Evolutionary conservation across 768 basidiomycete species (phyloP).

Genomic region (Naganishia vishniacii): DNA sequence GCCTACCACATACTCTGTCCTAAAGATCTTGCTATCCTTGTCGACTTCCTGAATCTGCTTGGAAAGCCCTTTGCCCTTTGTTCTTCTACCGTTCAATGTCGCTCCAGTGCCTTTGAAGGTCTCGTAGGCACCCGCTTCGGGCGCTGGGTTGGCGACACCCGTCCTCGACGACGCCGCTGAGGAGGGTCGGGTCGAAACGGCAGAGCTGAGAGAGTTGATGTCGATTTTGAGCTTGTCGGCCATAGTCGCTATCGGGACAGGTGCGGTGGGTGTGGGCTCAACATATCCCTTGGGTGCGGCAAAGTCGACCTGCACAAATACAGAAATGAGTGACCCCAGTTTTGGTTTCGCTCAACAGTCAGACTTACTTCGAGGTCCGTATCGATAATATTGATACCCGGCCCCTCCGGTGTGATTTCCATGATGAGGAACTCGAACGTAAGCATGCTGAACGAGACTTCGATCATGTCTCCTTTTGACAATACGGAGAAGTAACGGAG

Average conservation of each 20-base stretch:
- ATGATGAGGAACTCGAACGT: conserved; percentile 92
- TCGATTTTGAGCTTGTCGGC: conserved; percentile 95
- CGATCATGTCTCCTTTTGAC: conserved; percentile 93
- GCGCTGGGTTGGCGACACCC: conserved; percentile 40
- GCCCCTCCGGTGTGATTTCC: conserved; percentile 75
- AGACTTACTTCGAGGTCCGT: conserved; percentile 72
- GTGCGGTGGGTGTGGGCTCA: conserved; percentile 69
- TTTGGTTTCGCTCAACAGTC: too few species aligned
- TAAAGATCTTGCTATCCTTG: conserved; percentile 76
- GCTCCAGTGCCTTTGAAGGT: conserved; percentile 94
- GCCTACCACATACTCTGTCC: conserved; percentile 68
- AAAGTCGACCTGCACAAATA: conserved; percentile 65
- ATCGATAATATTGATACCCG: conserved; percentile 82
- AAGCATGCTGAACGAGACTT: conserved; percentile 94
- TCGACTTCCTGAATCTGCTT: conserved; percentile 74
- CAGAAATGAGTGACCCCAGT: neutral
- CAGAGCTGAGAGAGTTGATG: conserved; percentile 53
- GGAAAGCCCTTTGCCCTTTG: conserved; percentile 88
- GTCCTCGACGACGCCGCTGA: conserved; percentile 82
- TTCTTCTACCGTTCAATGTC: conserved; percentile 80
- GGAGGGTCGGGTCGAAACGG: conserved; percentile 50
- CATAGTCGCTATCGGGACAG: conserved; percentile 81
- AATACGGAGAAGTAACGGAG: conserved; percentile 86
- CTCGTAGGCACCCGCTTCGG: conserved; percentile 52
- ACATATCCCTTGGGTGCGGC: conserved; percentile 78